Conservation (phyloP, 257 asterid species). For the Capsicum chinense region DNA sequence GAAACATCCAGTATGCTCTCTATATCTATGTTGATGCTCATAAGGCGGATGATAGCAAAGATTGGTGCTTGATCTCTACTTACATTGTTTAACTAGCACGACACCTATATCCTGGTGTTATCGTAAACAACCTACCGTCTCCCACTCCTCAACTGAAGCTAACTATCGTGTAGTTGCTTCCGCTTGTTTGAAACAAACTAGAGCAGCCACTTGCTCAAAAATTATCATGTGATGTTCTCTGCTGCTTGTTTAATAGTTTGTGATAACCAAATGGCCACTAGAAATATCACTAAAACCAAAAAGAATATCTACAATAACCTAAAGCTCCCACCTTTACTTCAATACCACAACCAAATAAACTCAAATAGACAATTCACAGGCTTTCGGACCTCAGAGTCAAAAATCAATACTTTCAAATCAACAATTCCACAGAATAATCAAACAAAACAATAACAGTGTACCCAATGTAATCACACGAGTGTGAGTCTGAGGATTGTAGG, state of each 20-base stretch:
- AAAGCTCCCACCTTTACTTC: background rate
- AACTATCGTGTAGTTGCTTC: background rate
- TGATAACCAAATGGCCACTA: background rate
- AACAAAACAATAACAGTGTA: too few species aligned
- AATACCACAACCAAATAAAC: slow-evolving; percentile 4
- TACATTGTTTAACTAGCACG: too few species aligned
- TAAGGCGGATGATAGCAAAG: too few species aligned
- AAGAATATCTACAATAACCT: background rate
- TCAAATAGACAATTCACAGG: background rate
- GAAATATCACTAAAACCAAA: background rate
- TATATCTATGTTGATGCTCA: too few species aligned
- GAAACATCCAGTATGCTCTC: too few species aligned
- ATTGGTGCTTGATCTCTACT: too few species aligned
- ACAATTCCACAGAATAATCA: too few species aligned
- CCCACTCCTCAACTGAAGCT: background rate
- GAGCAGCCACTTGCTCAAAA: background rate
- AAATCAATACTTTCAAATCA: too few species aligned
- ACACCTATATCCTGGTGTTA: background rate
- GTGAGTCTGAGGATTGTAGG: too few species aligned
- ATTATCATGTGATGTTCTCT: background rate
- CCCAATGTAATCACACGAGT: too few species aligned
- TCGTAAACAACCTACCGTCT: background rate
- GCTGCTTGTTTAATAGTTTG: background rate
- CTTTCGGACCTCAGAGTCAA: background rate
- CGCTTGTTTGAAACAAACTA: background rate